Conservation (phyloP, 805 yeast species). For the Schwanniomyces pseudopolymorphus region DNA sequence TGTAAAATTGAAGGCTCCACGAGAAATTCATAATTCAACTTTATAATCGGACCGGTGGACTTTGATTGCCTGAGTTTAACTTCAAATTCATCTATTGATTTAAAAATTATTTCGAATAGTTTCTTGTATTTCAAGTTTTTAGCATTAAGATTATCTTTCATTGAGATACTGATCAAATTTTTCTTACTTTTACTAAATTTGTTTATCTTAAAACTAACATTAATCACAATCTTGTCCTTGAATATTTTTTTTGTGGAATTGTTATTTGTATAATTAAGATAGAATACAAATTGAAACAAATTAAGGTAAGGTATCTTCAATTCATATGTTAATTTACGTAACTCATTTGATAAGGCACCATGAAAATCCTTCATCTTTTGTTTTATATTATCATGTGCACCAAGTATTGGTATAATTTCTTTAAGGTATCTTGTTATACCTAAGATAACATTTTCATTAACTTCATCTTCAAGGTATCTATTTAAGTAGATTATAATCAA, state of each 20-base stretch:
- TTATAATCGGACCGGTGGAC: conserved; percentile 17
- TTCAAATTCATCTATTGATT: conserved; percentile 21
- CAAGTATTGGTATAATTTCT: conserved; percentile 28
- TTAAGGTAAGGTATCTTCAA: conserved; percentile 29
- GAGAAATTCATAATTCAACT: conserved; percentile 40
- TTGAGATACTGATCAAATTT: conserved; percentile 26
- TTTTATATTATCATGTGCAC: conserved; percentile 19
- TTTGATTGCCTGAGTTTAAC: conserved; percentile 7
- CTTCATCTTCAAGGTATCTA: conserved; percentile 9
- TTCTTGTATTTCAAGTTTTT: conserved; percentile 37
- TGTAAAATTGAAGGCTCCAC: conserved; percentile 24
- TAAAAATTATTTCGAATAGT: conserved; percentile 37
- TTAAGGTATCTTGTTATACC: conserved; percentile 35
- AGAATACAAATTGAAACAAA: conserved; percentile 29
- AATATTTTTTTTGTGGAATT: conserved; percentile 30
- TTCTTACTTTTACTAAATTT: conserved; percentile 24
- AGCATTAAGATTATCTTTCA: conserved; percentile 37
- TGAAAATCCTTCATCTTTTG: conserved; percentile 10
- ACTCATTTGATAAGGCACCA: conserved; percentile 27
- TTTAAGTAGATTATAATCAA: conserved; percentile 14
- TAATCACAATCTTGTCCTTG: conserved; percentile 33
- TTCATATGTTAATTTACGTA: conserved; percentile 32
- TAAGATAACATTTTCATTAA: conserved; percentile 18
- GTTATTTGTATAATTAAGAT: conserved; percentile 24
- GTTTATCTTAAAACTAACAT: conserved; percentile 26